Evolutionary conservation across 2,329 filamentous ascomycete genomes (phyloP).

Genomic region (Claviceps purpurea): DNA sequence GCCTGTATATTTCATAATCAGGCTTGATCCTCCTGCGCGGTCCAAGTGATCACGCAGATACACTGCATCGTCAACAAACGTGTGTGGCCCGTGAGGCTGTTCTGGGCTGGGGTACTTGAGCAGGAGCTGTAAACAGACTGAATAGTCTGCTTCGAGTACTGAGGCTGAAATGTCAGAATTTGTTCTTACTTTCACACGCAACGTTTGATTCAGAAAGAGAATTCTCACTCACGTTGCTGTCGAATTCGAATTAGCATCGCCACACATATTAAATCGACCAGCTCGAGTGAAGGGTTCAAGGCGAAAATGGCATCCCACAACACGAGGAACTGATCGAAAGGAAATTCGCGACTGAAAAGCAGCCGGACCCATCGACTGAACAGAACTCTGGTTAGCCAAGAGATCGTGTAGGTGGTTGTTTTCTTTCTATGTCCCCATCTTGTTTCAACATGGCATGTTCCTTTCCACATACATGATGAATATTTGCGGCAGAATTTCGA

Average conservation of each 20-base stretch:
- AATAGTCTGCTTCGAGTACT: slow-evolving; percentile 84
- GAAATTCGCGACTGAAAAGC: slow-evolving; percentile 84
- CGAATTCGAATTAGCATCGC: slow-evolving; percentile 86
- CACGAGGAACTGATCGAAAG: slow-evolving; percentile 68
- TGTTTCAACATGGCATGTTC: not conserved
- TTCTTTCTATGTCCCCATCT: not conserved
- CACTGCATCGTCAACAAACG: slow-evolving; percentile 75
- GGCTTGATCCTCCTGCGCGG: slow-evolving; percentile 44
- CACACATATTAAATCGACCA: slow-evolving; percentile 85
- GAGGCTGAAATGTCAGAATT: slow-evolving; percentile 12
- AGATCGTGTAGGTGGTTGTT: not conserved
- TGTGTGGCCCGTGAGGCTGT: slow-evolving; percentile 52
- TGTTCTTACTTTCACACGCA: not conserved
- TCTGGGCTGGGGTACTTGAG: slow-evolving; percentile 67
- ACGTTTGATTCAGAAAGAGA: not conserved
- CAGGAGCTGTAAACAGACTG: slow-evolving; percentile 65
- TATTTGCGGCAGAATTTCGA: slow-evolving; percentile 91
- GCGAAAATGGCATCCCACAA: slow-evolving; percentile 91
- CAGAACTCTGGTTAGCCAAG: not conserved
- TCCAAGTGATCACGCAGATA: slow-evolving; percentile 56
- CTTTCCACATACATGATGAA: slow-evolving; percentile 63
- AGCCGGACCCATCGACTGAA: slow-evolving; percentile 80
- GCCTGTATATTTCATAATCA: slow-evolving; percentile 61
- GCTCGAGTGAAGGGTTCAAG: slow-evolving; percentile 62
- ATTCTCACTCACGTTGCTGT: slow-evolving; percentile 57